phyloP scores from a whole-genome alignment of 345 rosid genomes.

The Syzygium oleosum region DNA sequence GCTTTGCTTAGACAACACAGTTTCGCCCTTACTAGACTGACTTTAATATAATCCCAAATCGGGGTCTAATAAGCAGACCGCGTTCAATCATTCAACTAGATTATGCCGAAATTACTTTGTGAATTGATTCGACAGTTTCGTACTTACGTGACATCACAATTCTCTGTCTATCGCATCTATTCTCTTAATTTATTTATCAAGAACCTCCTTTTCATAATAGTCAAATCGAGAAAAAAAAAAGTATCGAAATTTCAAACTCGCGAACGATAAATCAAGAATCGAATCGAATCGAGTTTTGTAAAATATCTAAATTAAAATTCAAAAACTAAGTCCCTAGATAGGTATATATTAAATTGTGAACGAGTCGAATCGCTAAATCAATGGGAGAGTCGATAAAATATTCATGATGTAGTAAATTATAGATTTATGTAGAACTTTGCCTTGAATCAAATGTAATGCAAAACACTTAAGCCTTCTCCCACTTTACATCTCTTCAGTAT shows the following conservation, averaged over 20 bases:
- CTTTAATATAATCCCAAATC: neutral
- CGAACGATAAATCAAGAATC: neutral
- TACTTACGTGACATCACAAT: neutral
- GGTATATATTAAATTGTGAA: fast-evolving
- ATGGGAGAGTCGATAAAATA: fast-evolving
- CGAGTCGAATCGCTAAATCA: fast-evolving
- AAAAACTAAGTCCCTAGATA: fast-evolving
- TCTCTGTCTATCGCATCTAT: fast-evolving
- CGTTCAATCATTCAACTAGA: neutral
- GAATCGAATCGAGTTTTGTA: neutral
- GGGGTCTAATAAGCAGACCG: fast-evolving
- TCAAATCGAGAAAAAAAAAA: fast-evolving
- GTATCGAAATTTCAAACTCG: neutral
- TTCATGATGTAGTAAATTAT: too few species aligned
- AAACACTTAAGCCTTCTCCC: neutral
- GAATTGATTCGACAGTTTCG: neutral
- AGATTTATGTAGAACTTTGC: neutral
- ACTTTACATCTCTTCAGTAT: neutral
- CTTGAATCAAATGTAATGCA: neutral
- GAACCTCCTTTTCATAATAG: fast-evolving
- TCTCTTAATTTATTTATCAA: neutral
- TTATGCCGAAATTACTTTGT: neutral
- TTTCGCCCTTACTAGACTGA: too few species aligned
- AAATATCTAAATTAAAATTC: neutral
- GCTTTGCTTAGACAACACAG: too few species aligned